Base-by-base conservation (phyloP, 2,329 filamentous ascomycete species). In the Paecilomyces niveus region DNA sequence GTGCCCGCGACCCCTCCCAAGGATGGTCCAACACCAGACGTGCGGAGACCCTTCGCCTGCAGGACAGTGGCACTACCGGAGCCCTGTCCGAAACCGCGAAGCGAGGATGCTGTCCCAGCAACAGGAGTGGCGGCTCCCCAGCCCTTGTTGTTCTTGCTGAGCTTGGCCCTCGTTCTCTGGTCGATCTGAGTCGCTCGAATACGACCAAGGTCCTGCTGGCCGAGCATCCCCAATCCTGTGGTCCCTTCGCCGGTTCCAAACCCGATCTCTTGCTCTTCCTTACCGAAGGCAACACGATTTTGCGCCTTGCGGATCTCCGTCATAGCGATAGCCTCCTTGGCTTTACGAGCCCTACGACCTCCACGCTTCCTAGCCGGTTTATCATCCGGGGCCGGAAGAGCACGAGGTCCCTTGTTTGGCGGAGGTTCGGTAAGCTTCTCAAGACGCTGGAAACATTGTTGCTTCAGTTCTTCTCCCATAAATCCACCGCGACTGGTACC, bases 301-400 rank as follows among this genome's bases (percentile, higher is more conserved):
- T 97, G 94, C 3, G 92, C 92, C 74, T 97, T 97, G 64, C 92
- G 87, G 31, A 99, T 80, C 57, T 99, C 94, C 0, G 94, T 99
- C 91, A 97, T 96, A 60, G 94, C 93, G 6, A 90, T 90, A 3
- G 93, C 92, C 74, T 96, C 94, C 82, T 99, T 99, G 60, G 93
- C 93, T 74, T 96, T 96, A 58, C 94, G 82, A 11, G 92, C 94
- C 64, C 92, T 83, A 57, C 93, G 83, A 55, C 94, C 94, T 73
- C 94, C 94, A 63, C 94, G 89, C 74, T 99, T 99, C 33, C 92
- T 83, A 0, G 90, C 87, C 1, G 92, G 94, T 73, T 97, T 99
- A 75, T 99, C 94, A 70, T 97, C 94, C 0, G 94, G 94, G 0
- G 90, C 90, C 0, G 93, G 93, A 0, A 97, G 83, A 0, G 94